Evolutionary conservation across 129 eudicot genomes (phyloP).

Genomic region (Ambrosia trifida): DNA sequence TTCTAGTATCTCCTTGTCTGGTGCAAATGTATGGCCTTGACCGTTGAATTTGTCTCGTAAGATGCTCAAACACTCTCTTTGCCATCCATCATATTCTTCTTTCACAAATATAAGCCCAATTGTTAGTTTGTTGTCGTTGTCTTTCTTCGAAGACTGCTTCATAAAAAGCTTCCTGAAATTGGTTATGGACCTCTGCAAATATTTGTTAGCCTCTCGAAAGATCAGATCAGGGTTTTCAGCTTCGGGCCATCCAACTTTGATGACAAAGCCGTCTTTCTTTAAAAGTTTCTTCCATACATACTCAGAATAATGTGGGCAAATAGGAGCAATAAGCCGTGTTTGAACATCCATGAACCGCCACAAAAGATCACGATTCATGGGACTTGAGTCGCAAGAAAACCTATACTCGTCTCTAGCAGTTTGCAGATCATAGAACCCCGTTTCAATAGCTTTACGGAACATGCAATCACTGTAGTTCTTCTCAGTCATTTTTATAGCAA

Average conservation of each 20-base stretch:
- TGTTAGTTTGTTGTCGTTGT: constrained; percentile 43
- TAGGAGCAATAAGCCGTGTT: constrained; percentile 79
- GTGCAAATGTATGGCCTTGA: constrained; percentile 52
- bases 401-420: constrained; percentile 91
- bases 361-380: constrained; percentile 71
- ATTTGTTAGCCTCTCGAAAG: constrained; percentile 72
- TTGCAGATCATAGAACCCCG: constrained; percentile 85
- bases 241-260: constrained; percentile 83
- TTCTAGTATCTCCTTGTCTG: constrained; percentile 58
- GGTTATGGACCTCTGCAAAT: constrained; percentile 70
- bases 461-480: constrained; percentile 61
- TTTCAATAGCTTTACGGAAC: constrained; percentile 85
- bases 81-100: constrained; percentile 84
- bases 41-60: constrained; percentile 52
- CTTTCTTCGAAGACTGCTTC: constrained; percentile 74
- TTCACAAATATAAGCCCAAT: constrained; percentile 63
- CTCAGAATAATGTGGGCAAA: constrained; percentile 87
- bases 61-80: constrained; percentile 63
- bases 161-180: constrained; percentile 75
- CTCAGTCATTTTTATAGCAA: constrained; percentile 67
- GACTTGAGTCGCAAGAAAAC: constrained; percentile 68
- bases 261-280: constrained; percentile 67
- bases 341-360: constrained; percentile 83
- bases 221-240: constrained; percentile 72
- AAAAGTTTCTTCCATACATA: constrained; percentile 70